Evolutionary conservation across 345 rosid genomes (phyloP).

Genomic region (Tarenaya hassleriana): DNA sequence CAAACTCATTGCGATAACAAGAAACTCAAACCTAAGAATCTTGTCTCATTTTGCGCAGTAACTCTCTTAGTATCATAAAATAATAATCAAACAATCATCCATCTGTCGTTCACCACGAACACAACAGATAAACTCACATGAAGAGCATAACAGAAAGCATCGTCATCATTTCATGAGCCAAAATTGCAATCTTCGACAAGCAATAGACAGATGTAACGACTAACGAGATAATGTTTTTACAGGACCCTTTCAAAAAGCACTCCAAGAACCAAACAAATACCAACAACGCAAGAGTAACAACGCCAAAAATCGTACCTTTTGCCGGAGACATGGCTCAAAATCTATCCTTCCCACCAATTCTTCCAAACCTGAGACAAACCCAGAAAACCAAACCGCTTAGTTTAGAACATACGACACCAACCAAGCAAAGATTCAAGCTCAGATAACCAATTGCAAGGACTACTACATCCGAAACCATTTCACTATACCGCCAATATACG

Average conservation of each 20-base stretch:
- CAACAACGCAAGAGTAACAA: background rate
- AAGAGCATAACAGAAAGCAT: no score
- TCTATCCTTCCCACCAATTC: slow-evolving; percentile 22
- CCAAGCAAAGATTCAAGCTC: no score
- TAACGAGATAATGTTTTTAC: no score
- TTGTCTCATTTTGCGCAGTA: background rate
- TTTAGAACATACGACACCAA: no score
- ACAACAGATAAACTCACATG: no score
- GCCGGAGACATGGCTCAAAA: slow-evolving; percentile 24
- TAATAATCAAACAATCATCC: no score
- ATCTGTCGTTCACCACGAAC: background rate
- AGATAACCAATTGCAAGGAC: no score
- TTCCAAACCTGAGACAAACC: background rate
- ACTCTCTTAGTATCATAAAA: background rate
- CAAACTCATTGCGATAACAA: background rate
- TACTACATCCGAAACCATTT: no score
- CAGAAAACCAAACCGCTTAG: background rate
- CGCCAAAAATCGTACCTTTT: background rate
- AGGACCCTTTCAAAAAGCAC: background rate
- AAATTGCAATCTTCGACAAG: no score
- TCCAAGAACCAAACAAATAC: background rate
- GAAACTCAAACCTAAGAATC: background rate
- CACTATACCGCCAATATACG: no score
- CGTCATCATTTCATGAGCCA: no score
- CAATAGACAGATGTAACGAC: no score